Evolutionary conservation across 352 stramenopile genomes (phyloP).

Genomic region (Ophiocytium majus): DNA sequence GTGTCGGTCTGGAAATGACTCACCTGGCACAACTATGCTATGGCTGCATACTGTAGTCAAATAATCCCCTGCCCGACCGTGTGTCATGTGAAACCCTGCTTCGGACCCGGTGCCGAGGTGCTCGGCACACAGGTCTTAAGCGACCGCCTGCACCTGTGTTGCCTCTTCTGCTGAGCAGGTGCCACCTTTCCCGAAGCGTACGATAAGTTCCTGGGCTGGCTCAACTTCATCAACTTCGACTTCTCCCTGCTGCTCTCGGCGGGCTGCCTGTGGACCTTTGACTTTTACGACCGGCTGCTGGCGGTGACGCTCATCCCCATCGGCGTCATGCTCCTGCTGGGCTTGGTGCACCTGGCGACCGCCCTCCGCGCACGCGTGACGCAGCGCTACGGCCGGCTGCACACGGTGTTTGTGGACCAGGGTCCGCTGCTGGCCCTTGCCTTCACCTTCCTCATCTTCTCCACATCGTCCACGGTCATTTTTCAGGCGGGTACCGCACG

Average conservation of each 20-base stretch:
- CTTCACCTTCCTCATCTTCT: not conserved
- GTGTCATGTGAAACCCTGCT: too few relatives aligned
- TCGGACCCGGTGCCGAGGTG: too few relatives aligned
- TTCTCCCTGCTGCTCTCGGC: conserved; percentile 24
- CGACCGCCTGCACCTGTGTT: too few relatives aligned
- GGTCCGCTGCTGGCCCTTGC: not conserved
- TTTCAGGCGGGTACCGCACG: not conserved
- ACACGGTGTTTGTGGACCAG: not conserved
- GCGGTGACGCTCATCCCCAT: not conserved
- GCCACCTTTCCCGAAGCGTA: conserved; percentile 29
- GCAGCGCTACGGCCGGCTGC: not conserved
- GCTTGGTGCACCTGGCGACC: not conserved
- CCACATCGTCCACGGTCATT: not conserved
- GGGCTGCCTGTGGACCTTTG: conserved; percentile 25
- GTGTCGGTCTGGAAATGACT: too few relatives aligned
- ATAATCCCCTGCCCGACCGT: too few relatives aligned
- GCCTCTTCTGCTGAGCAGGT: conserved; percentile 16
- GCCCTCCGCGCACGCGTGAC: not conserved
- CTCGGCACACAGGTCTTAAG: too few relatives aligned
- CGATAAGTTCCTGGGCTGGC: conserved; percentile 14
- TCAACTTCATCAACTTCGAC: conserved; percentile 37
- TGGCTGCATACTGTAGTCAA: too few relatives aligned
- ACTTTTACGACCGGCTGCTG: conserved; percentile 17
- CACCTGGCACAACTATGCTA: too few relatives aligned
- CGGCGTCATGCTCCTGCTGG: not conserved